These are phyloP conservation scores for Mucor racemosus DNA, from an alignment of 371 early-diverging fungal species.

Conservation along the genomic window DNA sequence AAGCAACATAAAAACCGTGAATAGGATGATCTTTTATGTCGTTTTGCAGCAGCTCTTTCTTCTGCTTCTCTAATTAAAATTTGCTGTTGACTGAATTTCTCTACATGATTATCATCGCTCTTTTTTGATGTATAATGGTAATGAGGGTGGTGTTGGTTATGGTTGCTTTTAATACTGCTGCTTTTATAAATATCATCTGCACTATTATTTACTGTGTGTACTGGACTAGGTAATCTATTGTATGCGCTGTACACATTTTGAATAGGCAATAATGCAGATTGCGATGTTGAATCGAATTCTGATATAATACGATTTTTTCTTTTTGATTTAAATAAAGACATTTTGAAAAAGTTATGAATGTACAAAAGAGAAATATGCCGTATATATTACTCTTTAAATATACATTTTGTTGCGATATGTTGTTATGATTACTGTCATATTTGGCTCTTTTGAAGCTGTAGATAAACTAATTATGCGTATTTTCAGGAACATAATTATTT, in stretches of 20 bases:
- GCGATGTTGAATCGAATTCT: neutral
- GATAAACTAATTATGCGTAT: too few species aligned
- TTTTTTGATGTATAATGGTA: neutral
- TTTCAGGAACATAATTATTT: too few species aligned
- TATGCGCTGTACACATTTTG: slow-evolving; percentile 13
- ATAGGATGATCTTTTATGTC: neutral
- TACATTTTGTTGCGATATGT: neutral
- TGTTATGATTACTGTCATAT: neutral
- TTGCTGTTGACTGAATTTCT: slow-evolving; percentile 9
- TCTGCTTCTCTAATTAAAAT: slow-evolving; percentile 4
- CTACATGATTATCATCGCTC: neutral
- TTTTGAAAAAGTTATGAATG: neutral
- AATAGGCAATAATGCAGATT: slow-evolving; percentile 1
- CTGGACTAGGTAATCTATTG: slow-evolving; percentile 9
- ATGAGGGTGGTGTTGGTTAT: neutral
- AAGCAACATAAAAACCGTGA: slow-evolving; percentile 17
- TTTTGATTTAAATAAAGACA: slow-evolving; percentile 10
- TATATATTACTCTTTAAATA: too few species aligned
- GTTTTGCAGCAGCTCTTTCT: neutral
- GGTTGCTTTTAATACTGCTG: neutral
- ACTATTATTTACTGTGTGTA: neutral
- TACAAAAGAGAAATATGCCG: neutral
- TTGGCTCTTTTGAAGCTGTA: neutral
- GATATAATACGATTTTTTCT: neutral
- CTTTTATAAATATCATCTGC: neutral